These are phyloP conservation scores for Albizia julibrissin DNA, from an alignment of 306 rosid genomes.

Conservation along the genomic window DNA sequence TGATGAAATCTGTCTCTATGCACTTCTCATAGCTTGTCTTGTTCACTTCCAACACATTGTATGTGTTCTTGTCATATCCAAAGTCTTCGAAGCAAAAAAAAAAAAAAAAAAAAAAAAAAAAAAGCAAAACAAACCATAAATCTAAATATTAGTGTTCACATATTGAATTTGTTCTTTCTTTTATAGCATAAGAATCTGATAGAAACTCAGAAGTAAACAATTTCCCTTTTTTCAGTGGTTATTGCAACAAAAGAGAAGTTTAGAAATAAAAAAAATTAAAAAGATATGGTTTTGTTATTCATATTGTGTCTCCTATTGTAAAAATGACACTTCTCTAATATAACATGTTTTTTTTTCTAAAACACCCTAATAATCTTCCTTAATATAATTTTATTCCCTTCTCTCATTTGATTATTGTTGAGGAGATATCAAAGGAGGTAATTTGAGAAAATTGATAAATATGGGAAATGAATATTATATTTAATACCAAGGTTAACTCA, in stretches of 20 bases:
- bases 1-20: constrained; percentile 48
- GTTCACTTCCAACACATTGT: constrained; percentile 72
- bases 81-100: constrained; percentile 41
- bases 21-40: constrained; percentile 56
- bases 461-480: too few species aligned
- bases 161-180: neutral
- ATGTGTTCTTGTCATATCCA: constrained; percentile 48
- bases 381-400: too few species aligned
- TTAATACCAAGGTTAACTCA: too few species aligned
- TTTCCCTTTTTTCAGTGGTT: too few species aligned
- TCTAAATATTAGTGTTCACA: neutral
- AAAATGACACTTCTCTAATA: too few species aligned
- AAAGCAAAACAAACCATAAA: too few species aligned
- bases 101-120: too few species aligned
- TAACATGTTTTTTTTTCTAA: too few species aligned
- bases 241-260: neutral
- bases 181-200: neutral
- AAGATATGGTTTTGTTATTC: neutral
- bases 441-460: too few species aligned
- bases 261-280: neutral
- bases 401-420: too few species aligned
- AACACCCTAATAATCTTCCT: too few species aligned
- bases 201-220: neutral
- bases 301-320: neutral
- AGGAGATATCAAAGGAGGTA: too few species aligned